Evolutionary conservation across 2,329 filamentous ascomycete species (phyloP), one percentile per base, ranked within the genome.

Genomic region (Exserohilum rostratum): DNA sequence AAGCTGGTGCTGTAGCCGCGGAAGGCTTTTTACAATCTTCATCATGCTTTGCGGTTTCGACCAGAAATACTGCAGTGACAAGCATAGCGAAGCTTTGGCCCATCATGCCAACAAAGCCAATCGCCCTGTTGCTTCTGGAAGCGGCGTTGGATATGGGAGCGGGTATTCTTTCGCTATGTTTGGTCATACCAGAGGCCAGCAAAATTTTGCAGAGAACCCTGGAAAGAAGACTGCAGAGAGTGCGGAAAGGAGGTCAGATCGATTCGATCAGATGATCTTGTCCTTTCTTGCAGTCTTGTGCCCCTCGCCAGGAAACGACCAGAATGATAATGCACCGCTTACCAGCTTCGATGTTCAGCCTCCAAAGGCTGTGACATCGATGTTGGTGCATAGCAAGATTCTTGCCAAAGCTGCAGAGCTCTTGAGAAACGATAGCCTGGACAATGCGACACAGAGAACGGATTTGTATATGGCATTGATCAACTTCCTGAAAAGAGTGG

Each of bases 361-460:
- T 6, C 66, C 70, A 2, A 40, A 51, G n/a, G 62, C 56, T 7
- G 51, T 77, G 2, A 45, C 45, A 40, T 64, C 68, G 2, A 70
- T 77, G 61, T 60, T 78, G 5, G 58, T 66, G 9, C 57, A 71
- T 10, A 71, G 69, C 44, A 68, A 72, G 13, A 57, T 78, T 13
- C 54, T 77, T 9, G 70, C 76, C 40, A 69, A 68, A 25, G 60
- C 65, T 3, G 75, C 72, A 3, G 70, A 77, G 27, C 58, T 78
- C 12, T 55, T 79, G 10, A 64, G 74, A n/a, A 77, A 77, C 50
- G 76, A 77, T 51, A 73, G 72, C 11, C 50, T 78, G 11, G 71
- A 74, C 9, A 68, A 79, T 46, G 64, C 71, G 13, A 67, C 64
- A 5, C 65, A 63, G 39, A 63, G 72, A 35, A 52, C 50, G 17